Base-by-base conservation (phyloP, 257 asterid genomes). In the Solanum peruvianum region DNA sequence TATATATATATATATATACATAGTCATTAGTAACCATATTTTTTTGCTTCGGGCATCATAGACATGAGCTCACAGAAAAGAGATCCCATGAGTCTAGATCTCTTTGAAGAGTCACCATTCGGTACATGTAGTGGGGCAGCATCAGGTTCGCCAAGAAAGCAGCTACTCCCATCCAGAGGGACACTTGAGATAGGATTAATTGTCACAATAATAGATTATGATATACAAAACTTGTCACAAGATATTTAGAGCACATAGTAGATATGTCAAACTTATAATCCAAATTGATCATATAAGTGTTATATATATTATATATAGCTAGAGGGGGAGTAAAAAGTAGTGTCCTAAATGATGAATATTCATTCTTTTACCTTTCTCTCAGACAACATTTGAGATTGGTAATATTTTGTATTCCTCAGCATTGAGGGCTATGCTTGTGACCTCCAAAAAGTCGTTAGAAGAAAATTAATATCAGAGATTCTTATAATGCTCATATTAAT, bases 111-210 rank as follows among this genome's bases (percentile, higher is more conserved):
- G 72, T 60, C 90, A 83, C 49, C 82, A 64, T 83, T 88, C 13
- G 88, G 88, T 70, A 82, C 87, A 31, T 42, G 45, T 86, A 56
- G 75, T 77, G 89, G 86, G 81, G 91, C 86, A 25, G 85, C 89
- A 52, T 21, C 64, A 78, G 85, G 88, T 73, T 89, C 89, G 35
- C 93, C 91, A 21, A 86, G 91, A 86, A 91, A 92, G 60, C 89
- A 90, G 35, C 91, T 78, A 89, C 87, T 94, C 87, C 89, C 95
- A 21, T 92, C 89, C 11, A 90, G 87, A 86, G 81, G 85, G 33
- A 47, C 86, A 97, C 96, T 93, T 44, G 89, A 85, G 77, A 92
- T 31, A 20, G 95, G 88, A 37, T 70, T 71, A 58, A 56, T 97
- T 89, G 89, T 76, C 60, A 41, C 60, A 76, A 76, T 82, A 86